These are phyloP conservation scores for Pichia cabralensis DNA, from an alignment of 805 yeast species.

Conservation along the genomic window DNA sequence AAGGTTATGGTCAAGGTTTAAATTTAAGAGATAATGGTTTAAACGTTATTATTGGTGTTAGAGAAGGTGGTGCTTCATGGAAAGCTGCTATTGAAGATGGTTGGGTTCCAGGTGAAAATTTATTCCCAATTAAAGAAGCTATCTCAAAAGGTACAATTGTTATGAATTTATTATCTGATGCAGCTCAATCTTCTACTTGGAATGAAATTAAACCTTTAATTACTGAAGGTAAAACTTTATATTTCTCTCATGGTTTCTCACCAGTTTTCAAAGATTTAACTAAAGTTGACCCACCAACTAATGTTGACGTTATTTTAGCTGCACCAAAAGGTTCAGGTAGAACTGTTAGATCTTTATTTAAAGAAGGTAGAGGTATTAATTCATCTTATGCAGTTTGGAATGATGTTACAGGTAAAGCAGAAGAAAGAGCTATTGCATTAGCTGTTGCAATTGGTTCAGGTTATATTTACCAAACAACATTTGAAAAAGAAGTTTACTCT, in stretches of 20 bases:
- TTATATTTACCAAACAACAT: slow-evolving; percentile 99
- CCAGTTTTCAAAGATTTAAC: slow-evolving; percentile 98
- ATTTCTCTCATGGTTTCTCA: slow-evolving; percentile 99
- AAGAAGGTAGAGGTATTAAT: slow-evolving; percentile 99
- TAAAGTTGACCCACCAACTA: slow-evolving; percentile 88
- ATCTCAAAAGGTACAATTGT: slow-evolving; percentile 82
- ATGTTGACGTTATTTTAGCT: slow-evolving; percentile 94
- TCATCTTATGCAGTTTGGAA: slow-evolving; percentile 99
- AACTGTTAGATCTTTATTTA: slow-evolving; percentile 97
- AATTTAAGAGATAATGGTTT: slow-evolving; percentile 99
- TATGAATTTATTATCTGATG: slow-evolving; percentile 98
- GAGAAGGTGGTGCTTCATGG: slow-evolving; percentile 99
- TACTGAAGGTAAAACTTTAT: slow-evolving; percentile 94
- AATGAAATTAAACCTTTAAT: slow-evolving; percentile 72
- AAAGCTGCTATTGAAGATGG: slow-evolving; percentile 99
- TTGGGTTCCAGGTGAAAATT: slow-evolving; percentile 99
- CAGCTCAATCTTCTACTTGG: slow-evolving; percentile 99
- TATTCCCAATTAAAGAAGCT: slow-evolving; percentile 93
- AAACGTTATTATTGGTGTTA: slow-evolving; percentile 95
- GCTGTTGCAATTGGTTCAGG: slow-evolving; percentile 99
- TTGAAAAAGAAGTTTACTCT: slow-evolving; percentile 98
- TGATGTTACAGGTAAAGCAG: slow-evolving; percentile 98
- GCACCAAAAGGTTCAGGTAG: slow-evolving; percentile 99
- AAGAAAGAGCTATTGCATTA: slow-evolving; percentile 96
- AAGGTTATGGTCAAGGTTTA: slow-evolving; percentile 99